Conservation (phyloP, 202 grass and related monocot species). For the Sporobolus alterniflorus region DNA sequence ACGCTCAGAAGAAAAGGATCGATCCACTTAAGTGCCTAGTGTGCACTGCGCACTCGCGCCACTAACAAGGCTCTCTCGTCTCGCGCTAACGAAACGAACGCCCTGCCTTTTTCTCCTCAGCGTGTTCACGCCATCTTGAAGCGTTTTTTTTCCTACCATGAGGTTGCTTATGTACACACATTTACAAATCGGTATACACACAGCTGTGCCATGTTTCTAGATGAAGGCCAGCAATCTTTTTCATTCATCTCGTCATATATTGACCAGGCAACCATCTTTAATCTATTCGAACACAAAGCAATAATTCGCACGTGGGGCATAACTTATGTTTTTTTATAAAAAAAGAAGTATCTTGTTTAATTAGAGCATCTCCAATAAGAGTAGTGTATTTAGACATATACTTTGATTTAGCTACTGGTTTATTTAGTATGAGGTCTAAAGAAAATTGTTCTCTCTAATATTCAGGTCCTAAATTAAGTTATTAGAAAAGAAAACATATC, state of each 20-base stretch:
- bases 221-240: not conserved
- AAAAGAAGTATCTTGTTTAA: not conserved
- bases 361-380: too few species aligned
- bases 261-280: not conserved
- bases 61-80: conserved; percentile 25
- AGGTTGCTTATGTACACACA: not conserved
- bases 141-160: not conserved
- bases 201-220: not conserved
- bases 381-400: too few species aligned
- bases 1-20: not conserved
- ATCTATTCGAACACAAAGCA: not conserved
- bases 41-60: conserved; percentile 31
- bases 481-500: too few species aligned
- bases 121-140: not conserved
- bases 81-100: not conserved
- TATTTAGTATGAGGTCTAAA: too few species aligned
- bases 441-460: too few species aligned
- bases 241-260: not conserved
- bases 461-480: too few species aligned
- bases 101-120: not conserved
- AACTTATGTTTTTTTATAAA: not conserved
- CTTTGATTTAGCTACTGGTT: too few species aligned
- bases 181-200: not conserved
- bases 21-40: not conserved
- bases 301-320: not conserved